Conservation (phyloP, 129 eudicot species). For the Kitagawia praeruptora region DNA sequence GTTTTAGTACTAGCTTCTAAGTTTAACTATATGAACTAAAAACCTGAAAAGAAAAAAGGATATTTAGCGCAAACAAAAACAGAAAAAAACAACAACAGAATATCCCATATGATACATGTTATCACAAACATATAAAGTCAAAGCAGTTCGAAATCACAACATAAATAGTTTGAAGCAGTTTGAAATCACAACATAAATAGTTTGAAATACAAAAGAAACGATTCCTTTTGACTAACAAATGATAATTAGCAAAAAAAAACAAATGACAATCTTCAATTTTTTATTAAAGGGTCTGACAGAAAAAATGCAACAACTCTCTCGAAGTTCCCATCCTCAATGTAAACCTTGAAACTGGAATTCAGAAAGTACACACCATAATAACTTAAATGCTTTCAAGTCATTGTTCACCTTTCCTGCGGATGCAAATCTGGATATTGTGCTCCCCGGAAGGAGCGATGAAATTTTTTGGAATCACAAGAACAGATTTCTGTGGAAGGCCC, state of each 20-base stretch:
- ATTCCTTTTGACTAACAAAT: background rate
- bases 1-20: too few species aligned
- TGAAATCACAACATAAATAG: background rate
- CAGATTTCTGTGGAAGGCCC: slow-evolving; percentile 22
- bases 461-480: slow-evolving; percentile 41
- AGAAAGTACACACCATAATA: background rate
- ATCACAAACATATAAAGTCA: background rate
- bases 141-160: background rate
- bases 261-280: background rate
- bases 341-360: background rate
- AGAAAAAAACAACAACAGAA: background rate
- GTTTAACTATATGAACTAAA: too few species aligned
- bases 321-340: background rate
- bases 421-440: slow-evolving; percentile 26
- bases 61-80: too few species aligned
- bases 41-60: too few species aligned
- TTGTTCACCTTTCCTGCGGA: slow-evolving; percentile 13
- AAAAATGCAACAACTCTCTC: background rate
- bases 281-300: background rate
- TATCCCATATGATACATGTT: background rate
- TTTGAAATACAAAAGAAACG: background rate
- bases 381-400: background rate
- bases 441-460: slow-evolving; percentile 4
- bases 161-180: background rate
- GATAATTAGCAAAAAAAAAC: background rate